Base-by-base conservation (phyloP, 805 yeast species). In the Kuraishia borneana region DNA sequence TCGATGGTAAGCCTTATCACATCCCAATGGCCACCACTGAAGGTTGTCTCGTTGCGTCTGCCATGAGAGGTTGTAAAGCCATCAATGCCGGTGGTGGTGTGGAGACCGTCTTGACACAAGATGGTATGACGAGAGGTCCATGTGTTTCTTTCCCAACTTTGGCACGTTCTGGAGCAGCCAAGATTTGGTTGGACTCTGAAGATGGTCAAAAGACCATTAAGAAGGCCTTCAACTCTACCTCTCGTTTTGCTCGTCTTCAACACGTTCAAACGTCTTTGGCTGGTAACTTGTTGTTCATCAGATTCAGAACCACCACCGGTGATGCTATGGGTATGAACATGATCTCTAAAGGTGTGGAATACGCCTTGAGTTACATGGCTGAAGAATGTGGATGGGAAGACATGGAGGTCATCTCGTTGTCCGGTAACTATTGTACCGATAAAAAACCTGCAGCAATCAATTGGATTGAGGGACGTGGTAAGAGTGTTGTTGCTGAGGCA, bases 301-400 rank as follows among this genome's bases (percentile, higher is more conserved):
- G 99, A 51, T 92, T 92, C 67, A 76, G 88, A 55, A 94, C 99
- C n/a, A 87, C 95, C 26, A 92, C 99, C 14, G 99, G 99, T 58
- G 99, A 92, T 65, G 99, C 99, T 14, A 92, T 92, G 99, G 99
- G 99, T 43, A 92, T 92, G 99, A 92, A 92, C 57, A 92, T 92
- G 99, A 92, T 92, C 41, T 89, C 97, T 20, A 92, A 92, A 61
- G 99, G 98, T 58, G 96, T 87, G 31, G 99, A 92, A 54, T 69
- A 65, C 54, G 74, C 96, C 1, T 70, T 92, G 50, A 76, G 77
- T 41, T 75, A 70, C 54, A 85, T 92, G 95, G 74, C 71, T 29
- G 83, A 80, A 48, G 88, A 80, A 47, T 78, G 79, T 54, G 97
- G 96, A 3, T 92, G 89, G 76, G 76, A 74, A 18, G 98, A 92